Percentiles rank a stretch among this genome's conserved stretches.
Conservation (phyloP, 2,329 filamentous ascomycete species). For the Fusarium keratoplasticum region DNA sequence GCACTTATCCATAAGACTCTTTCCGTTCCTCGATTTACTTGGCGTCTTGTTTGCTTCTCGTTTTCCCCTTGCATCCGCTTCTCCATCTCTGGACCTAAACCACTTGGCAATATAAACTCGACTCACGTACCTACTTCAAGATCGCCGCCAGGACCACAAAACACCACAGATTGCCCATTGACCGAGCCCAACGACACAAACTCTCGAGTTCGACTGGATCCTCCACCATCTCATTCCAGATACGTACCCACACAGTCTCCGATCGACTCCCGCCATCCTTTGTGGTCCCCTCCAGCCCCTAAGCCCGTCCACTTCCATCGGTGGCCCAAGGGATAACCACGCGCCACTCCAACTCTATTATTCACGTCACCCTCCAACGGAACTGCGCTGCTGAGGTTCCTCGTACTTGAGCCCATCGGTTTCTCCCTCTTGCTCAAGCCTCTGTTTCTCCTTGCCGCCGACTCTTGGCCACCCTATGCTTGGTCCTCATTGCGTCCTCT, state of each 20-base stretch:
- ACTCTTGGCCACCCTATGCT: background rate
- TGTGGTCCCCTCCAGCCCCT: background rate
- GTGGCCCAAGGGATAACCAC: slow-evolving; percentile 5
- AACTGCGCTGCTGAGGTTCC: background rate
- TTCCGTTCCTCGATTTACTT: background rate
- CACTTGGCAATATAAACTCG: background rate
- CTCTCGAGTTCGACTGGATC: background rate
- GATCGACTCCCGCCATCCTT: background rate
- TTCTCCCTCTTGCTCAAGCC: background rate
- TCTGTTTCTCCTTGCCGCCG: slow-evolving; percentile 4
- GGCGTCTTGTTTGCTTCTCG: background rate
- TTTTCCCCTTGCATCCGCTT: background rate
- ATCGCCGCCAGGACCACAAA: background rate
- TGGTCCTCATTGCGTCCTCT: background rate
- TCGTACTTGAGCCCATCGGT: background rate
- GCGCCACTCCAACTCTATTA: slow-evolving; percentile 29
- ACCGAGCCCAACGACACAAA: background rate
- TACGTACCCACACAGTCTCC: background rate
- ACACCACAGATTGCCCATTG: background rate
- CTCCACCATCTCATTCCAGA: background rate
- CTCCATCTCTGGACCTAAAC: background rate
- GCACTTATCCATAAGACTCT: background rate
- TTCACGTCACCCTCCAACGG: background rate
- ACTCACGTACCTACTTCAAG: background rate
- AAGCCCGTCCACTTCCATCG: slow-evolving; percentile 8